Base-by-base conservation (phyloP, 805 yeast species). In the Starmerella ratchasimensis region DNA sequence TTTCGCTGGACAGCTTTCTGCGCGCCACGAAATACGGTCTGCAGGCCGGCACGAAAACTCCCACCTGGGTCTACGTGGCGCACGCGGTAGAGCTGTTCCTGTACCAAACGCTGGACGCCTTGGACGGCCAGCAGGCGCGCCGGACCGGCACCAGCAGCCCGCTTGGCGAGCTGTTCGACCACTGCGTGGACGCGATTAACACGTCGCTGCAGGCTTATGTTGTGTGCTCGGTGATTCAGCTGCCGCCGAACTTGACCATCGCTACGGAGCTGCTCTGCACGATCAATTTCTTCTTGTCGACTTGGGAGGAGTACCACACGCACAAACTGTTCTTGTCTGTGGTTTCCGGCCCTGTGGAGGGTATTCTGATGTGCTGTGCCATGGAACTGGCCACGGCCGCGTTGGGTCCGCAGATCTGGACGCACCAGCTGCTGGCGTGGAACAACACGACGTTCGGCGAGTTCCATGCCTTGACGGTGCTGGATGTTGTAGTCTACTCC, bases 281-380 rank as follows among this genome's bases (percentile, higher is more conserved):
- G 15, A 36, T 52, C 35, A 86, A 86, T 58, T 88, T 86, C 57
- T 86, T 84, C 55, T 56, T 81, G 34, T 76, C 93, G 27, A 86
- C 96, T 1, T 86, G 96, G 96, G 97, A 86, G 60, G 95, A 84
- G 55, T 86, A 72, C 57, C 88, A 84, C 55, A 86, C 96, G 1
- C 93, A 83, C 50, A 75, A 74, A 33, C 63, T 86, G 35, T 86
- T 68, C 56, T 63, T 86, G 37, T 74, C 88, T 25, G 75, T 69
- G 44, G 74, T 82, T 50, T 79, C 93, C 11, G 97, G 97, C 0
- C 97, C 97, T 0, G 96, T 88, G 3, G 97, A 86, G 59, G 97
- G 97, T 2, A 80, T 86, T 21, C 54, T 83, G 46, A 65, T 77
- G 60, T 63, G 82, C 36, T 58, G 71, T 17, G 56, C 50, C 0